Conservation (phyloP, 2,329 filamentous ascomycete genomes). For the Epicoccum nigrum region DNA sequence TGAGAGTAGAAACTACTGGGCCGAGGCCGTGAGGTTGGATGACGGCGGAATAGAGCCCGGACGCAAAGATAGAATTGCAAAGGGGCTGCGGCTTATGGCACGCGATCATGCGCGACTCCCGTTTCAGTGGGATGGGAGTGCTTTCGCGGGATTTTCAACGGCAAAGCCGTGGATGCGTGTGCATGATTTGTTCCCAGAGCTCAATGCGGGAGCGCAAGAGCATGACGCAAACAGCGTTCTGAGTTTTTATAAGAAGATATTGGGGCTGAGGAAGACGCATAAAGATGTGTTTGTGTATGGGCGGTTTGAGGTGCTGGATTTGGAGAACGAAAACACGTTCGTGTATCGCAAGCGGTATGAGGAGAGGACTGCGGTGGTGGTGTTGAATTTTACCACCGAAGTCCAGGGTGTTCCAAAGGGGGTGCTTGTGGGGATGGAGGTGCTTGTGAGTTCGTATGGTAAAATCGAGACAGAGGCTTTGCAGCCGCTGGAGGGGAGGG, state of each 20-base stretch:
- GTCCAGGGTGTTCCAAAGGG: slow-evolving; percentile 8
- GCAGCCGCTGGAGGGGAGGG: slow-evolving; percentile 46
- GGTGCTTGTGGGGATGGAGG: slow-evolving; percentile 24
- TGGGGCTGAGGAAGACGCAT: slow-evolving; percentile 65
- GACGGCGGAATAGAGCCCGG: slow-evolving; percentile 39
- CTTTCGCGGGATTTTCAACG: slow-evolving; percentile 69
- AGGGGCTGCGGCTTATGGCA: slow-evolving; percentile 64
- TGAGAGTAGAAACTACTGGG: slow-evolving; percentile 55
- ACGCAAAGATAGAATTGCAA: slow-evolving; percentile 42
- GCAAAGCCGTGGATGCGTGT: slow-evolving; percentile 72
- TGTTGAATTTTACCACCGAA: slow-evolving; percentile 48
- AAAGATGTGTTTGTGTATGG: slow-evolving; percentile 72
- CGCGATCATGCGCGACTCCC: slow-evolving; percentile 74
- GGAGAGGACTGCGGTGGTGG: slow-evolving; percentile 42
- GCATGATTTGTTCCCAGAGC: slow-evolving; percentile 64
- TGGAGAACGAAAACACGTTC: slow-evolving; percentile 61
- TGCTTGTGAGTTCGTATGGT: slow-evolving; percentile 55
- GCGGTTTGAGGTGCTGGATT: slow-evolving; percentile 62
- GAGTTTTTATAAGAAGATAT: slow-evolving; percentile 65
- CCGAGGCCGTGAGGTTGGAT: slow-evolving; percentile 35
- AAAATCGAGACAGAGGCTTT: slow-evolving; percentile 29
- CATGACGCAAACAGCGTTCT: slow-evolving; percentile 60
- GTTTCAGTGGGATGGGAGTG: slow-evolving; percentile 70
- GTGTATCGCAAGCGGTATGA: slow-evolving; percentile 50
- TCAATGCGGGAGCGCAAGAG: slow-evolving; percentile 65